Conservation (phyloP, 345 rosid genomes). For the Citrus mangshanensis region DNA sequence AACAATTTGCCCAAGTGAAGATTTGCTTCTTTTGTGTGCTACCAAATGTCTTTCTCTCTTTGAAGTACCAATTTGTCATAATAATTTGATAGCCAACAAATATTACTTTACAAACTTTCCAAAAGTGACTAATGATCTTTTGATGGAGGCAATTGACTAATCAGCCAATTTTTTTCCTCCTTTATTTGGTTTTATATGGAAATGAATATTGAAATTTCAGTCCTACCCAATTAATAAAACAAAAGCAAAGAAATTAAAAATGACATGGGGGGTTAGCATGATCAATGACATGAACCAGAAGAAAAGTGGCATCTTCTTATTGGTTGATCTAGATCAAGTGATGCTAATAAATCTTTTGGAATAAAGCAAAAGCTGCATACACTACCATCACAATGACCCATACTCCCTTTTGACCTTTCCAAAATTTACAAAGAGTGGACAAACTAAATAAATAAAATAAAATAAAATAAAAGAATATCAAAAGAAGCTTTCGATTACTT, state of each 20-base stretch:
- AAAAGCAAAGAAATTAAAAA: neutral
- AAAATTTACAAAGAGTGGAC: neutral
- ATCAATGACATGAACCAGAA: slow-evolving; percentile 3
- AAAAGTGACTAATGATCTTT: neutral
- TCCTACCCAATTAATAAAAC: neutral
- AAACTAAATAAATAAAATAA: neutral
- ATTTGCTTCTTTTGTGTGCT: neutral
- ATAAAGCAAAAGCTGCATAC: slow-evolving; percentile 21
- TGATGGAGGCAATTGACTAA: slow-evolving; percentile 1
- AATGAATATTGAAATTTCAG: neutral
- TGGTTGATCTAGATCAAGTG: slow-evolving; percentile 46
- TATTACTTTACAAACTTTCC: neutral
- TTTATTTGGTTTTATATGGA: neutral
- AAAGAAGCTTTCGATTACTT: slow-evolving; percentile 4
- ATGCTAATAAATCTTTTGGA: slow-evolving; percentile 1
- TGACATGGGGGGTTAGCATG: neutral
- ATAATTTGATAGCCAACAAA: neutral
- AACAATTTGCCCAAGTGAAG: neutral
- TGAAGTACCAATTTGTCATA: neutral
- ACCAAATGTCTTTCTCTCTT: too few relatives aligned
- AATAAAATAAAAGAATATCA: neutral
- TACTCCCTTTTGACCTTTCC: neutral
- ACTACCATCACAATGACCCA: slow-evolving; percentile 3
- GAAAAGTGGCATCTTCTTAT: slow-evolving; percentile 15
- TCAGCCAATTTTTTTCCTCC: too few relatives aligned